phyloP scores from a whole-genome alignment of 1,139 yeast genomes.

The Geotrichum australiense region DNA sequence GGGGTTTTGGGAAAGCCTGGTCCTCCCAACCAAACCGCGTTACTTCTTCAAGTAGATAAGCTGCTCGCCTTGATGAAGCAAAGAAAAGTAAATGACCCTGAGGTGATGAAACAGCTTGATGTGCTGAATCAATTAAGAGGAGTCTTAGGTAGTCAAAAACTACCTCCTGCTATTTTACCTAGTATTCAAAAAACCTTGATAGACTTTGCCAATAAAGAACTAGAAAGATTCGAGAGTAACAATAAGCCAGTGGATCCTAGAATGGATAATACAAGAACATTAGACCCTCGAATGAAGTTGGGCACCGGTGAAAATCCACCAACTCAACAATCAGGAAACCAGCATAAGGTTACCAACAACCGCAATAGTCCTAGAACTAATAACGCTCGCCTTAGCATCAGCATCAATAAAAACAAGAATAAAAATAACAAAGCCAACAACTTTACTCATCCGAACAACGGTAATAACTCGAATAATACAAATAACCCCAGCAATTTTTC shows the following conservation, averaged over 20 bases:
- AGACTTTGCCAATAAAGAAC: slow-evolving; percentile 28
- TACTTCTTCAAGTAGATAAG: slow-evolving; percentile 38
- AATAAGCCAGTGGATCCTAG: slow-evolving; percentile 10
- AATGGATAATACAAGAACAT: not conserved
- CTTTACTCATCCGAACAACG: not conserved
- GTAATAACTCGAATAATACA: not conserved
- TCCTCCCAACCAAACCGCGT: slow-evolving; percentile 18
- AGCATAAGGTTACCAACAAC: not conserved
- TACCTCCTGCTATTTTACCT: slow-evolving; percentile 37
- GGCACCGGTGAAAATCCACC: slow-evolving; percentile 6
- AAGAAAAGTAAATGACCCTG: slow-evolving; percentile 36
- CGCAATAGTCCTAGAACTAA: slow-evolving; percentile 24
- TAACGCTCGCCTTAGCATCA: slow-evolving; percentile 24
- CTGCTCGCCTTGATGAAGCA: slow-evolving; percentile 37
- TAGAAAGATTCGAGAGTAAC: slow-evolving; percentile 21
- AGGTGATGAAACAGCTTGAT: slow-evolving; percentile 34
- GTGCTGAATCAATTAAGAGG: slow-evolving; percentile 32
- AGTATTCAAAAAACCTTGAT: slow-evolving; percentile 40
- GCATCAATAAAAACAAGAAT: slow-evolving; percentile 22
- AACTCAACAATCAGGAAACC: slow-evolving; percentile 1
- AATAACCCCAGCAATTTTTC: too few species aligned
- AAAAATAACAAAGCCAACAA: slow-evolving; percentile 3
- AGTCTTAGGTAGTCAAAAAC: slow-evolving; percentile 28
- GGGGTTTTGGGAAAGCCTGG: slow-evolving; percentile 20
- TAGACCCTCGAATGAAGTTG: not conserved